Conservation (phyloP, 331 rosid genomes). For the Stylosanthes scabra region DNA sequence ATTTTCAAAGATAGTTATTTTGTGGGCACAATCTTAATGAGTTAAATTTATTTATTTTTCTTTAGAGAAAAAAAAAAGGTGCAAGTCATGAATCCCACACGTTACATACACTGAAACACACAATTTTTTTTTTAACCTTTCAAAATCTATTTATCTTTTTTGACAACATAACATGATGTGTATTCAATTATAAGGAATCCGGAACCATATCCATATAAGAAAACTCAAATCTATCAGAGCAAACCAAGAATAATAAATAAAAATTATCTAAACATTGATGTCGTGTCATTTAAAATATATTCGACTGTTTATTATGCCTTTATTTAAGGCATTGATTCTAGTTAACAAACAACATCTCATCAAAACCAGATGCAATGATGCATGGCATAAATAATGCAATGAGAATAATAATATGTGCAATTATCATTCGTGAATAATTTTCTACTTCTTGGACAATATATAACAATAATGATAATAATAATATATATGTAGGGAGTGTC, state of each 20-base stretch:
- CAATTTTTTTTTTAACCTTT: too few relatives aligned
- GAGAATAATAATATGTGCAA: background rate
- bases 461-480: too few relatives aligned
- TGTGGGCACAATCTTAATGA: too few relatives aligned
- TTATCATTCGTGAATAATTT: background rate
- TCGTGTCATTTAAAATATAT: conserved; percentile 3
- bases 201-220: conserved; percentile 30
- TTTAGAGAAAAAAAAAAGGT: too few relatives aligned
- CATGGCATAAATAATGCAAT: background rate
- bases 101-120: too few relatives aligned
- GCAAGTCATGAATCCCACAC: too few relatives aligned
- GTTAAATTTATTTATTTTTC: too few relatives aligned
- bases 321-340: conserved; percentile 5
- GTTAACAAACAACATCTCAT: background rate
- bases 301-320: background rate
- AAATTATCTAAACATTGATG: background rate
- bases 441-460: background rate
- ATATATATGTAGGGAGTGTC: too few relatives aligned
- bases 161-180: background rate
- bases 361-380: background rate
- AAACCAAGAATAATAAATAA: conserved; percentile 8
- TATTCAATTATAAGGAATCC: conserved; percentile 37
- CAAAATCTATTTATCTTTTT: background rate
- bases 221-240: conserved; percentile 22
- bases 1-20: too few relatives aligned